phyloP scores from a whole-genome alignment of 2,329 filamentous ascomycete species.

The Alternaria infectoria region DNA sequence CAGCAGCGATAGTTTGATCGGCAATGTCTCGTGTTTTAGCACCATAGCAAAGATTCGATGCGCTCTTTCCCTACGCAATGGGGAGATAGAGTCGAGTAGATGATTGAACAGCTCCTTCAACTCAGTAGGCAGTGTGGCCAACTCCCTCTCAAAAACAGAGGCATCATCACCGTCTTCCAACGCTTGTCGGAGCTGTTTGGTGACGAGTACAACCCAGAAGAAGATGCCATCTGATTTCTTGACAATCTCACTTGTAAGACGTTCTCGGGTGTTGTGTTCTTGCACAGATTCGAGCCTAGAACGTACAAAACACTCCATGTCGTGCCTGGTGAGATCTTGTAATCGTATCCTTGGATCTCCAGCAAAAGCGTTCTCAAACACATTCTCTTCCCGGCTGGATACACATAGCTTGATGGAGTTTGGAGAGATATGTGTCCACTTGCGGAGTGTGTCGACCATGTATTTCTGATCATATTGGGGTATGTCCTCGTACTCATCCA shows the following conservation, averaged over 20 bases:
- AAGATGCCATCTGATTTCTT: background rate
- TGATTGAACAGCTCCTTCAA: background rate
- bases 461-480: background rate
- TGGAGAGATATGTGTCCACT: background rate
- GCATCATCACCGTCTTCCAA: background rate
- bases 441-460: background rate
- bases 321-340: background rate
- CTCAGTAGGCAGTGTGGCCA: background rate
- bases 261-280: background rate
- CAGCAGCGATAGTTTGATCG: background rate
- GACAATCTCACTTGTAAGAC: background rate
- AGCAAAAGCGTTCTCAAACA: background rate
- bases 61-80: background rate
- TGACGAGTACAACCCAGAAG: background rate
- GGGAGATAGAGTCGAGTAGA: background rate
- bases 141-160: background rate
- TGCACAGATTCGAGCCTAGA: background rate
- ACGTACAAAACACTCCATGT: background rate
- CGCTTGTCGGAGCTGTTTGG: background rate
- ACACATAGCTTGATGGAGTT: background rate
- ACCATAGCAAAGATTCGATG: background rate
- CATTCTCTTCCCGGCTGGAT: background rate
- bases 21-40: accelerated
- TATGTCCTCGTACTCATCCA: background rate
- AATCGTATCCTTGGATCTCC: background rate